Evolutionary conservation across 495 filamentous ascomycete species (phyloP).

Genomic region (Tuber umbilicatum): DNA sequence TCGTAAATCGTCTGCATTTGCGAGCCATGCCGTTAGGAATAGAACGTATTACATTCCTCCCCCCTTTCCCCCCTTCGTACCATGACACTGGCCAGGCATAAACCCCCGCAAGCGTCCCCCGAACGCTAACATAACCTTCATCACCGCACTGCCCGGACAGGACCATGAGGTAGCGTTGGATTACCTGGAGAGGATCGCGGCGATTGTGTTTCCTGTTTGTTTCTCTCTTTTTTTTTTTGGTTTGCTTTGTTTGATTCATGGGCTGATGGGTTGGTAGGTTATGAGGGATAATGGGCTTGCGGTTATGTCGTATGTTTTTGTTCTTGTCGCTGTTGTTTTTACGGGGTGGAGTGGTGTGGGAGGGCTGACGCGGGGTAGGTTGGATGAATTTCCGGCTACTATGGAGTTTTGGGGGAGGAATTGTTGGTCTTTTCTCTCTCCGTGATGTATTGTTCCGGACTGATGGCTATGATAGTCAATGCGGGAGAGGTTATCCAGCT

Average conservation of each 20-base stretch:
- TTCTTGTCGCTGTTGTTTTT: neutral
- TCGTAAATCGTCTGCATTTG: too few relatives aligned
- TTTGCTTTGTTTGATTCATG: slow-evolving; percentile 5
- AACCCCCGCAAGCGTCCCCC: slow-evolving; percentile 60
- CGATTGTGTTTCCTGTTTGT: slow-evolving; percentile 48
- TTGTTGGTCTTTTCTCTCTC: slow-evolving; percentile 17
- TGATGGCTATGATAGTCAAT: slow-evolving; percentile 50
- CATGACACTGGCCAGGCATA: slow-evolving; percentile 41
- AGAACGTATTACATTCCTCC: neutral
- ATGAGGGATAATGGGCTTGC: slow-evolving; percentile 63
- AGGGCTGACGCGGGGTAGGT: slow-evolving; percentile 29
- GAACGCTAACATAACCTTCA: slow-evolving; percentile 66
- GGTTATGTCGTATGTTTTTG: slow-evolving; percentile 54
- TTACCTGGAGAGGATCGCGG: slow-evolving; percentile 69
- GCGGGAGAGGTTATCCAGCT: slow-evolving; percentile 76
- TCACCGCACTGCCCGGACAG: slow-evolving; percentile 61
- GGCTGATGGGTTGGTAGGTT: slow-evolving; percentile 41
- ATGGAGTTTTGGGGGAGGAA: slow-evolving; percentile 54
- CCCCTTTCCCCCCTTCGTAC: neutral
- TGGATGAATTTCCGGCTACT: slow-evolving; percentile 72
- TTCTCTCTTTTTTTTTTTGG: neutral
- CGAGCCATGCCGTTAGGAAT: neutral
- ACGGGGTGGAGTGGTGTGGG: neutral
- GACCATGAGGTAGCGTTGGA: slow-evolving; percentile 56
- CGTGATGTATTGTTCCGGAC: neutral